Conservation (phyloP, 768 basidiomycete species). For the Podaxis sp. region DNA sequence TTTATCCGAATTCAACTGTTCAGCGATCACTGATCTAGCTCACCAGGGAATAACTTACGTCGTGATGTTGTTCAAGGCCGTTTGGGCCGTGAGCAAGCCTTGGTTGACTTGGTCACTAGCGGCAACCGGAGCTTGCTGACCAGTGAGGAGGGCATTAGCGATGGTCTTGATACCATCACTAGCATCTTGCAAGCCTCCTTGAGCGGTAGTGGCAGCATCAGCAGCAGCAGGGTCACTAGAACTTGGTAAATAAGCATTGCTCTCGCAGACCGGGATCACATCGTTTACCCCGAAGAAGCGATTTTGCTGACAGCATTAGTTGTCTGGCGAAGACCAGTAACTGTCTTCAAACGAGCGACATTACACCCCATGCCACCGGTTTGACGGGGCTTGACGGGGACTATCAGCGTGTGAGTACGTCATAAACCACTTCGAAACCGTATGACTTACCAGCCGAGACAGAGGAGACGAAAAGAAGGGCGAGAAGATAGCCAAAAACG, state of each 20-base stretch:
- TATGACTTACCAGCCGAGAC: background rate
- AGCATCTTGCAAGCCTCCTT: slow-evolving; percentile 21
- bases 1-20: background rate
- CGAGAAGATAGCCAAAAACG: background rate
- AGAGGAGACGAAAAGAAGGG: background rate
- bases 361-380: slow-evolving; percentile 20
- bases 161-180: slow-evolving; percentile 24
- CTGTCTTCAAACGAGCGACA: slow-evolving; percentile 23
- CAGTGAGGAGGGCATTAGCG: slow-evolving; percentile 20
- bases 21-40: background rate
- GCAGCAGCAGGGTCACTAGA: slow-evolving; percentile 22
- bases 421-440: background rate
- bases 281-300: slow-evolving; percentile 2
- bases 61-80: slow-evolving; percentile 22
- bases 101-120: slow-evolving; percentile 21
- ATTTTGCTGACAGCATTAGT: slow-evolving; percentile 21
- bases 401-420: background rate
- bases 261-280: background rate
- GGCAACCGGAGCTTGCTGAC: slow-evolving; percentile 19
- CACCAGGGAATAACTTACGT: slow-evolving; percentile 18
- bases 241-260: background rate
- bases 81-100: slow-evolving; percentile 20
- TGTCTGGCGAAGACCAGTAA: slow-evolving; percentile 21
- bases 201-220: slow-evolving; percentile 22
- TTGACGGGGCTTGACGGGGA: slow-evolving; percentile 12